phyloP scores from a whole-genome alignment of 1,139 yeast species.

The Pichia sp. region DNA sequence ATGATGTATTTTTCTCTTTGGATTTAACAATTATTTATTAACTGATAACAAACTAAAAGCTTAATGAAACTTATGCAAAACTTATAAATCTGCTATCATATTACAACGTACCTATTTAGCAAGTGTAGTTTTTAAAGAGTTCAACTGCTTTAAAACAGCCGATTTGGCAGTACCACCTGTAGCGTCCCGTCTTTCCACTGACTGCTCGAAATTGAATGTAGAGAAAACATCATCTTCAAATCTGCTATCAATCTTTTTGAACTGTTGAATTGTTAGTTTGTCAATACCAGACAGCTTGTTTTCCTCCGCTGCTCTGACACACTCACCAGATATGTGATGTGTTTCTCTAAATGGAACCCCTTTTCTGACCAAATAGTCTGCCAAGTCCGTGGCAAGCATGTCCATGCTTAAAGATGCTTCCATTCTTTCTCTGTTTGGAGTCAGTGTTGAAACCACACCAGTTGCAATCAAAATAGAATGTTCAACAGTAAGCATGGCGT shows the following conservation, averaged over 20 bases:
- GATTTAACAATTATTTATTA: background rate
- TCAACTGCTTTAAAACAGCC: slow-evolving; percentile 78
- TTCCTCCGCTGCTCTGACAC: slow-evolving; percentile 88
- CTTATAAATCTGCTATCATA: background rate
- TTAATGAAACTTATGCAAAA: background rate
- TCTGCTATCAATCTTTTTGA: slow-evolving; percentile 71
- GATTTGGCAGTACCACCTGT: slow-evolving; percentile 94
- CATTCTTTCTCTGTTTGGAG: slow-evolving; percentile 72
- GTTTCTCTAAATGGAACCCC: slow-evolving; percentile 99
- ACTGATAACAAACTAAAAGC: background rate
- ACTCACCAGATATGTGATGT: slow-evolving; percentile 96
- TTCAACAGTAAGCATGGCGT: slow-evolving; percentile 82
- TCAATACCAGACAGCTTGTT: slow-evolving; percentile 74
- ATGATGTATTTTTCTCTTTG: no score
- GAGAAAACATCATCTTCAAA: slow-evolving; percentile 77
- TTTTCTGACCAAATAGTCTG: slow-evolving; percentile 93
- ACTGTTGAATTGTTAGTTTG: slow-evolving; percentile 70
- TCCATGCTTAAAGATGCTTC: slow-evolving; percentile 90
- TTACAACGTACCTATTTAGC: background rate
- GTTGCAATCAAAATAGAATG: slow-evolving; percentile 93
- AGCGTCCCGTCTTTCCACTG: slow-evolving; percentile 95
- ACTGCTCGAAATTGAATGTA: slow-evolving; percentile 83
- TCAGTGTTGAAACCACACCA: slow-evolving; percentile 87
- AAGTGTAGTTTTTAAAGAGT: slow-evolving; percentile 32
- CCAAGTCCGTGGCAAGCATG: slow-evolving; percentile 97